Percentiles rank a stretch among this genome's conserved stretches.
phyloP scores from a whole-genome alignment of 2,329 filamentous ascomycete species.

The Colletotrichum sp. region DNA sequence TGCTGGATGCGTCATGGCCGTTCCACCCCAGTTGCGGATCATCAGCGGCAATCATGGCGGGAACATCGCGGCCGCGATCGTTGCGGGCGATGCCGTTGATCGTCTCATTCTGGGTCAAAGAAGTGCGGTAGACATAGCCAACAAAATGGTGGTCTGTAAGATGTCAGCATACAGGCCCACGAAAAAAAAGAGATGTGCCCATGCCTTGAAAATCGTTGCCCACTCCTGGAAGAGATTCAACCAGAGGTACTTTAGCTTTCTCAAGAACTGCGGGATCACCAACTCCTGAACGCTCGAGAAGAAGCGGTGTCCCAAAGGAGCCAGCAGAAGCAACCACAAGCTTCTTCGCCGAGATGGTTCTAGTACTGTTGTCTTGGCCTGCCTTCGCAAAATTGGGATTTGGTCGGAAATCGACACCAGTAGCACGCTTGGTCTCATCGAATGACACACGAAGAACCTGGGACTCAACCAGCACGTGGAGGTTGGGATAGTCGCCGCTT shows the following conservation, averaged over 20 bases:
- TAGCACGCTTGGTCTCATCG: neutral
- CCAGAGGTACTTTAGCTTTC: neutral
- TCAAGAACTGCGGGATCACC: neutral
- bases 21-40: conserved; percentile 58
- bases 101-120: conserved; percentile 48
- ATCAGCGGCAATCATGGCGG: conserved; percentile 23
- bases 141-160: conserved; percentile 36
- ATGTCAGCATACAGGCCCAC: neutral
- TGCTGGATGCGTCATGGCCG: conserved; percentile 53
- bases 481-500: conserved; percentile 29
- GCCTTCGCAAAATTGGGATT: neutral
- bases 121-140: conserved; percentile 52
- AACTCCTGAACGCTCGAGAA: neutral
- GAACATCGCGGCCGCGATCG: conserved; percentile 32
- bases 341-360: neutral
- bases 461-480: conserved; percentile 28
- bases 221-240: neutral
- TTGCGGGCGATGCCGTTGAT: conserved; percentile 55
- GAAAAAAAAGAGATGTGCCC: rapidly evolving
- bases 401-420: neutral
- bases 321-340: neutral
- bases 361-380: neutral
- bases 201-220: neutral
- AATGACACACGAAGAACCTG: neutral
- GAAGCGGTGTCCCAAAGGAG: neutral